Evolutionary conservation across 495 filamentous ascomycete species (phyloP).

Genomic region (Xylaria intraflava): DNA sequence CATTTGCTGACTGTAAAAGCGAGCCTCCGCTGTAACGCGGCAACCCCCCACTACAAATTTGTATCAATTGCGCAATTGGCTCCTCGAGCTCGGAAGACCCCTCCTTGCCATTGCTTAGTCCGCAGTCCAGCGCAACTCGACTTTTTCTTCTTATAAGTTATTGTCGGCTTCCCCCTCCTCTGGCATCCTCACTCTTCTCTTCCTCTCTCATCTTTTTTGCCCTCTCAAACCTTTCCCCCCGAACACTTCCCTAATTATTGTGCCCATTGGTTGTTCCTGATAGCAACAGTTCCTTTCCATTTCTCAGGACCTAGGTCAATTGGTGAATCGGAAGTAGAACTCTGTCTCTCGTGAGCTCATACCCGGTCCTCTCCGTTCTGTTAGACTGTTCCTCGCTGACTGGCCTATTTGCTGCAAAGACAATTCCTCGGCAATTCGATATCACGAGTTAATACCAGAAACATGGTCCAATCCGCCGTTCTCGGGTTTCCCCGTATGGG

Average conservation of each 20-base stretch:
- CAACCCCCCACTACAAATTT: background rate
- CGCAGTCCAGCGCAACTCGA: background rate
- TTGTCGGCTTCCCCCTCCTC: slow-evolving; percentile 9
- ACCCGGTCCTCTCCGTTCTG: slow-evolving; percentile 8
- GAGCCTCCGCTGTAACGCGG: slow-evolving; percentile 2
- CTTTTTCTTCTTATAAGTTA: slow-evolving; percentile 2
- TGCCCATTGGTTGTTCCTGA: slow-evolving; percentile 12
- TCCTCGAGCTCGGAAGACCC: slow-evolving; percentile 21
- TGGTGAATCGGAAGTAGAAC: slow-evolving; percentile 23
- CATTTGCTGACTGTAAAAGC: slow-evolving; percentile 9
- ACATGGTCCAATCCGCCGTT: slow-evolving; percentile 72
- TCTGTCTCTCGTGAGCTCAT: slow-evolving; percentile 19
- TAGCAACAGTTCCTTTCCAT: slow-evolving; percentile 11
- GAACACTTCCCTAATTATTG: background rate
- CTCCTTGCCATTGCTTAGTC: slow-evolving; percentile 18
- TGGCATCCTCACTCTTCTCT: slow-evolving; percentile 8
- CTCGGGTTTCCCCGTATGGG: slow-evolving; percentile 93
- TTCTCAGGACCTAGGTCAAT: slow-evolving; percentile 6
- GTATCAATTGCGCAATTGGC: slow-evolving; percentile 4
- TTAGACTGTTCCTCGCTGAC: background rate
- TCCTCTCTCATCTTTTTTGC: slow-evolving; percentile 7
- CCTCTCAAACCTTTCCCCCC: slow-evolving; percentile 2
- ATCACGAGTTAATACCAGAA: slow-evolving; percentile 37
- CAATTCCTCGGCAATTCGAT: slow-evolving; percentile 18
- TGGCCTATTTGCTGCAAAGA: slow-evolving; percentile 7